Percentiles rank a stretch among this genome's conserved stretches.
phyloP scores from a whole-genome alignment of 1,139 yeast species.

The Entelexis sorbosivorans region DNA sequence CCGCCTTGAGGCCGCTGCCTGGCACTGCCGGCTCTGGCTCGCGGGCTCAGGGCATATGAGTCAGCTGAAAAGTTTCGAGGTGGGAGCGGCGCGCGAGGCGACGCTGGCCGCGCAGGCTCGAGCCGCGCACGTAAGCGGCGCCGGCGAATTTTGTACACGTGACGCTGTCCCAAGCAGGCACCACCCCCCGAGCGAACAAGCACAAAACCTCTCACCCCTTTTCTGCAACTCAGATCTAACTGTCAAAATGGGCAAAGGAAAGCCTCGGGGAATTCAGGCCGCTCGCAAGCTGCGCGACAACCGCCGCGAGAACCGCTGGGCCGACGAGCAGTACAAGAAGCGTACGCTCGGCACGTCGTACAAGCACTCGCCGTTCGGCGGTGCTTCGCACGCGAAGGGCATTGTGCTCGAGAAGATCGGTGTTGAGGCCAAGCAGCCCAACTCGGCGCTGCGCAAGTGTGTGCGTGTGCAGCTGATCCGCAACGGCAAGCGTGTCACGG shows the following conservation, averaged over 20 bases:
- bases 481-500: constrained; percentile 99
- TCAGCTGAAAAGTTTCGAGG: not conserved
- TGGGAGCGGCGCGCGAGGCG: not conserved
- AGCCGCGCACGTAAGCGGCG: not conserved
- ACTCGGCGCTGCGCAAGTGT: constrained; percentile 99
- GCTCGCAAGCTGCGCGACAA: constrained; percentile 99
- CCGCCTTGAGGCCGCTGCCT: no score
- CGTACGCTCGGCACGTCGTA: constrained; percentile 98
- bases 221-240: constrained; percentile 3
- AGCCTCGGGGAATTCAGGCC: constrained; percentile 97
- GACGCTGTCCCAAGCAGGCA: not conserved
- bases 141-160: not conserved
- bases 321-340: constrained; percentile 95
- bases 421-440: constrained; percentile 99
- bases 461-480: constrained; percentile 99
- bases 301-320: constrained; percentile 99
- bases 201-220: constrained; percentile 4
- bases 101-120: no score
- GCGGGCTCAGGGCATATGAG: no score
- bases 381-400: constrained; percentile 99
- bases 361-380: constrained; percentile 99
- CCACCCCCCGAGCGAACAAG: not conserved
- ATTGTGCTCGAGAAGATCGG: constrained; percentile 99
- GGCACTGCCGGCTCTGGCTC: no score
- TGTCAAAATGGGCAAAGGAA: constrained; percentile 21